Evolutionary conservation across 768 basidiomycete species (phyloP), one percentile per base, ranked within the genome.

Genomic region (Kwoniella bestiolae): DNA sequence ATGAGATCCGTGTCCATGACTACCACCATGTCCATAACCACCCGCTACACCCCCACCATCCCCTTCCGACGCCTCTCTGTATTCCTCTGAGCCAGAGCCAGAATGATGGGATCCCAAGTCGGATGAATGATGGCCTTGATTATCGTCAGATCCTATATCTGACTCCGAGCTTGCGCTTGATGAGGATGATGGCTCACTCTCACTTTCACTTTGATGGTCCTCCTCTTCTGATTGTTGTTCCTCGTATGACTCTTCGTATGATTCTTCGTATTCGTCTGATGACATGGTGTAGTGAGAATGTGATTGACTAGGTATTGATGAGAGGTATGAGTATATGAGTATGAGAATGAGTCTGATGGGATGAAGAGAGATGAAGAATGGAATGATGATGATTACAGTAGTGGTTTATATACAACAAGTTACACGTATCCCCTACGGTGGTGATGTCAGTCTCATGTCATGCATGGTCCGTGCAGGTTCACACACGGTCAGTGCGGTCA

Each of bases 21-120:
- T 38, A 28, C 67, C 51, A 7, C 70, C 68, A 29, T 68, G 63
- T 12, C 70, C 62, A 41, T 49, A 56, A 11, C 67, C 64, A 3
- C 70, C 65, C 14, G 57, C 38, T 11, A 63, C 57, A 55, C 55
- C 53, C 31, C 71, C 59, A 55, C 63, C 28, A 16, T 32, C 57
- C 56, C 16, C 58, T 57, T 50, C 46, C 35, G 29, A 60, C 47
- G 3, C 25, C 11, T 25, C 65, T 46, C 38, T 41, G 18, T 41
- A 41, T 16, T 6, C 56, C 41, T 18, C 58, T 46, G 21, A 58
- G 7, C 32, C 29, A n/a, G 52, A 53, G 8, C 31, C 25, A 25
- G 29, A 34, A n/a, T 34, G 29, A 1, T 26, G 32, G 26, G 18
- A 29, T 16, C 29, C 21, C 26, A 5, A 16, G 29, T 44, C 25